phyloP scores from a whole-genome alignment of 306 rosid genomes.

The Cajanus cajan region DNA sequence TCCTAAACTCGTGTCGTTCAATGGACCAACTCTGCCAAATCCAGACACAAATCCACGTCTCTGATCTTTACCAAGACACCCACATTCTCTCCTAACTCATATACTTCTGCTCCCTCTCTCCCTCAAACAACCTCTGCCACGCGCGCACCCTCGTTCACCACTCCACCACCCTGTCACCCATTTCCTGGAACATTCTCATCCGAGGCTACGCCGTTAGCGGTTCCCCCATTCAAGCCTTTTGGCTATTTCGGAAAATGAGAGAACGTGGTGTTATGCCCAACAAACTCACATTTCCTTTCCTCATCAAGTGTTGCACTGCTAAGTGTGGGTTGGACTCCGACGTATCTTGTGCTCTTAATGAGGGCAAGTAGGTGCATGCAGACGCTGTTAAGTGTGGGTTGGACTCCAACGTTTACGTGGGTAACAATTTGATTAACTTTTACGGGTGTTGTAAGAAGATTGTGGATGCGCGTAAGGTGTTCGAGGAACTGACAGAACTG shows the following conservation, averaged over 20 bases:
- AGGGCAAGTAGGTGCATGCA: conserved; percentile 69
- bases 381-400: conserved; percentile 63
- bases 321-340: no score
- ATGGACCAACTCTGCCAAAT: conserved; percentile 54
- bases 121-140: conserved; percentile 48
- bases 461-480: conserved; percentile 44
- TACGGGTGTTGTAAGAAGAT: conserved; percentile 73
- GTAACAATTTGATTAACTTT: conserved; percentile 59
- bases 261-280: conserved; percentile 50
- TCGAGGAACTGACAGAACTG: conserved; percentile 59
- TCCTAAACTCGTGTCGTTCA: conserved; percentile 51
- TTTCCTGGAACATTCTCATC: conserved; percentile 76
- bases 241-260: conserved; percentile 59
- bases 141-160: conserved; percentile 50
- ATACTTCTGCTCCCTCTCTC: conserved; percentile 53
- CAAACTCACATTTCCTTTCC: conserved; percentile 68
- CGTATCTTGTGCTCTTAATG: conserved; percentile 36
- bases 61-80: conserved; percentile 52
- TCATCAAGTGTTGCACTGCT: conserved; percentile 66
- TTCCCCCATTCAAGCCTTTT: conserved; percentile 53
- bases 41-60: conserved; percentile 64
- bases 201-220: conserved; percentile 63
- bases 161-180: conserved; percentile 34
- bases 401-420: conserved; percentile 67
- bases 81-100: conserved; percentile 57